Percentiles rank a stretch among this genome's conserved stretches.
Conservation (phyloP, 2,329 filamentous ascomycete species). For the Cladosporium sp. region DNA sequence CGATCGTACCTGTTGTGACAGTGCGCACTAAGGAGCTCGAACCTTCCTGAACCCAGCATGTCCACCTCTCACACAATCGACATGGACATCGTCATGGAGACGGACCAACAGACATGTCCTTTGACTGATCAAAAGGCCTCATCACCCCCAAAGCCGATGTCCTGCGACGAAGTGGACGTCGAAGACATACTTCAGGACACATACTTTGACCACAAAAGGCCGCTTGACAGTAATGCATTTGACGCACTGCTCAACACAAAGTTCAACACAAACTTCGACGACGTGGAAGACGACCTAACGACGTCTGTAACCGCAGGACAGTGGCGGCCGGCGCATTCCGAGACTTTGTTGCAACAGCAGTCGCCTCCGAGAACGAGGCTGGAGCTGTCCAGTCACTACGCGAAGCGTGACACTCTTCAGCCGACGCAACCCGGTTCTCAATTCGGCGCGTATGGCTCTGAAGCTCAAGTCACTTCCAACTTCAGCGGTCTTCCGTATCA, state of each 20-base stretch:
- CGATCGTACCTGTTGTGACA: background rate
- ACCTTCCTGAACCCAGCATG: background rate
- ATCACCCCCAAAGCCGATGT: background rate
- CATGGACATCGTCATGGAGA: constrained; percentile 23
- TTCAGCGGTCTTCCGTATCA: background rate
- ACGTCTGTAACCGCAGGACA: background rate
- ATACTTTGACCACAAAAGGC: constrained; percentile 8
- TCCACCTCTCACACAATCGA: background rate
- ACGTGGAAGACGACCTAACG: background rate
- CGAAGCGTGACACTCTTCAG: background rate
- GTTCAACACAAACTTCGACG: constrained; percentile 1
- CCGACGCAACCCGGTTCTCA: background rate
- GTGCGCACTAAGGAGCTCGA: background rate
- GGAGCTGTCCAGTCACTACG: background rate
- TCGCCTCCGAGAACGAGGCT: background rate
- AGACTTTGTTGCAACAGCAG: background rate
- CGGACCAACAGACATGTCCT: constrained; percentile 1
- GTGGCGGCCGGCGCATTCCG: background rate
- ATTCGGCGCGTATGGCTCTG: background rate
- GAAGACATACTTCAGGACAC: constrained; percentile 14
- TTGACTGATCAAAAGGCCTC: background rate
- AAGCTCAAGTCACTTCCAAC: background rate
- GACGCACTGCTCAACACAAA: constrained; percentile 12
- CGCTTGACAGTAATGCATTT: constrained; percentile 7
- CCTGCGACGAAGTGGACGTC: background rate